phyloP scores from a whole-genome alignment of 1,284 basidiomycete species.

The Puccinia triticina region DNA sequence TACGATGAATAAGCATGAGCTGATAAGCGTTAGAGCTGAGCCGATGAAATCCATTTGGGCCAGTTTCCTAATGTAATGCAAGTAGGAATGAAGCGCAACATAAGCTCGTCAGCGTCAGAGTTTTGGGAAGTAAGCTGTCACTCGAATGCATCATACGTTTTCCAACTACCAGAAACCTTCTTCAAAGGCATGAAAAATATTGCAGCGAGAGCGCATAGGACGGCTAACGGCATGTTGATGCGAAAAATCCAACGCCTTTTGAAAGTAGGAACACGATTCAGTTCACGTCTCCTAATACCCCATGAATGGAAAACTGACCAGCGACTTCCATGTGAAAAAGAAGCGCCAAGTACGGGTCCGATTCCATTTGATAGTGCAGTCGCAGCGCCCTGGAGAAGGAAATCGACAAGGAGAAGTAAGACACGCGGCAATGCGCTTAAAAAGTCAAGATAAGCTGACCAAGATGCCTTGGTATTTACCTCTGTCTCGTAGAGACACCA shows the following conservation, averaged over 20 bases:
- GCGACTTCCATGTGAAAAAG: slow-evolving; percentile 48
- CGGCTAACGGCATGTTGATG: neutral
- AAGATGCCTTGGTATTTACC: slow-evolving; percentile 61
- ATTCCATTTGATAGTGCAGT: slow-evolving; percentile 54
- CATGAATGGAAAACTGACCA: slow-evolving; percentile 48
- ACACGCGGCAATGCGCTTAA: neutral
- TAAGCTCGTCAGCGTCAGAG: neutral
- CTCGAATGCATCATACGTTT: neutral
- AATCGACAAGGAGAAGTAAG: neutral
- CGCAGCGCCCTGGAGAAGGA: slow-evolving; percentile 53
- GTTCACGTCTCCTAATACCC: neutral
- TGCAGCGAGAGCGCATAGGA: neutral
- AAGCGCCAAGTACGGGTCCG: slow-evolving; percentile 55
- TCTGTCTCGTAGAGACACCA: slow-evolving; percentile 62
- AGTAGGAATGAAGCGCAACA: neutral
- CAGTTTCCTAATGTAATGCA: neutral
- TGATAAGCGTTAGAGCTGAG: neutral
- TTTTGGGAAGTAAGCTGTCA: neutral
- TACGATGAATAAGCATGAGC: slow-evolving; percentile 7
- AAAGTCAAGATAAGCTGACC: slow-evolving; percentile 52
- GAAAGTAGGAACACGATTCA: neutral
- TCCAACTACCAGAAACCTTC: slow-evolving; percentile 7
- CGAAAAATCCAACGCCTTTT: slow-evolving; percentile 6
- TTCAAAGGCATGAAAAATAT: neutral
- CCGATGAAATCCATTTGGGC: neutral